These are phyloP conservation scores for Aspergillus chevalieri DNA, from an alignment of 2,329 filamentous ascomycete species.

Conservation along the genomic window DNA sequence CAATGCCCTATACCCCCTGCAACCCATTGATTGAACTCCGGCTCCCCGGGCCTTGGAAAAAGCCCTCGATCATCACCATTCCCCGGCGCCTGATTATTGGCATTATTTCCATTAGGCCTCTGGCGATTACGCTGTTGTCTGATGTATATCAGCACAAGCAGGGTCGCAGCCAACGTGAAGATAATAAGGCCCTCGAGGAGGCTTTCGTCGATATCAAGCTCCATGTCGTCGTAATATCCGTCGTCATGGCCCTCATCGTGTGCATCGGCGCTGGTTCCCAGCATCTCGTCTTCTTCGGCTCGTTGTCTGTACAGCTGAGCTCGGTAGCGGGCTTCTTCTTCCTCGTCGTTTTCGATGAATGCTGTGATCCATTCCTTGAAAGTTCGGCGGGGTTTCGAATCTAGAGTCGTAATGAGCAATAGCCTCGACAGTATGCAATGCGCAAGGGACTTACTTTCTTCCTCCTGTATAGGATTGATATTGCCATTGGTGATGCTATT, in stretches of 20 bases:
- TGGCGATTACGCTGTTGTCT: conserved; percentile 40
- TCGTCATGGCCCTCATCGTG: conserved; percentile 37
- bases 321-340: conserved; percentile 60
- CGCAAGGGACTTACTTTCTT: conserved; percentile 62
- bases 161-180: conserved; percentile 64
- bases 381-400: conserved; percentile 65
- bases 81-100: conserved; percentile 19
- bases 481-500: conserved; percentile 86
- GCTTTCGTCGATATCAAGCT: conserved; percentile 64
- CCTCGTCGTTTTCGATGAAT: conserved; percentile 67
- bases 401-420: conserved; percentile 35
- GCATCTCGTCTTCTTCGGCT: conserved; percentile 29
- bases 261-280: conserved; percentile 12
- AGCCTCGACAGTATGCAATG: not conserved
- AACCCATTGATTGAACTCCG: conserved; percentile 62
- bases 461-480: conserved; percentile 86
- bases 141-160: conserved; percentile 77
- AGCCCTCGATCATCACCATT: conserved; percentile 46
- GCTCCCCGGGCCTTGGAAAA: conserved; percentile 62
- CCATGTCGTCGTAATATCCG: conserved; percentile 56
- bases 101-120: conserved; percentile 28
- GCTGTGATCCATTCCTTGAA: conserved; percentile 80
- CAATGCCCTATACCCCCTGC: conserved; percentile 58
- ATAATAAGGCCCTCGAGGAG: conserved; percentile 81
- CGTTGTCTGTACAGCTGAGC: conserved; percentile 44